Percentiles rank a stretch among this genome's conserved stretches.
Conservation (phyloP, 1,139 yeast species). For the Komagataea norvegica region DNA sequence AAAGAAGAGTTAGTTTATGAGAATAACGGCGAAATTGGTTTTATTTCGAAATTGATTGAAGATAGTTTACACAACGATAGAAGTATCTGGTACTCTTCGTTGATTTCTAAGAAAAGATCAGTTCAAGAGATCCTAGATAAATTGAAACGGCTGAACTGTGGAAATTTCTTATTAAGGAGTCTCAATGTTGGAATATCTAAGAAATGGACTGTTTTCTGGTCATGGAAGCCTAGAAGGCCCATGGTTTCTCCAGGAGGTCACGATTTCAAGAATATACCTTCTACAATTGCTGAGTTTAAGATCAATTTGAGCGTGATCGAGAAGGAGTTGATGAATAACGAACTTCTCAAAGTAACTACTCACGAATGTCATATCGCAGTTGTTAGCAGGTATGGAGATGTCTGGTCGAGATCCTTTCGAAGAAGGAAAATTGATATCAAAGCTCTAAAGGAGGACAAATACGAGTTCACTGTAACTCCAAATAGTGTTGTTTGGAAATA, state of each 20-base stretch:
- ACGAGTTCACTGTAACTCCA: conserved; percentile 13
- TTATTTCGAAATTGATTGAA: conserved; percentile 30
- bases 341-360: background rate
- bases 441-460: conserved; percentile 6
- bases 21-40: conserved; percentile 38
- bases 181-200: conserved; percentile 31
- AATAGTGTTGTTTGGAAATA: conserved; percentile 16
- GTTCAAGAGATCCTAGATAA: conserved; percentile 22
- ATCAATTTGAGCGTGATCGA: conserved; percentile 11
- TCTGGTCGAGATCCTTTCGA: conserved; percentile 33
- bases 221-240: conserved; percentile 23
- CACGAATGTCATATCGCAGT: background rate
- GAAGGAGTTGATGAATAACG: conserved; percentile 1
- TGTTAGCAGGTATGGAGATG: conserved; percentile 24
- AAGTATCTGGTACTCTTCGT: conserved; percentile 35
- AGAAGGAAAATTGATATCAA: conserved; percentile 18
- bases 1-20: conserved; percentile 33
- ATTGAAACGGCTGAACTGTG: conserved; percentile 19
- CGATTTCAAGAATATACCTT: conserved; percentile 5
- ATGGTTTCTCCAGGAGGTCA: conserved; percentile 7
- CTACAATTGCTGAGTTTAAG: conserved; percentile 16
- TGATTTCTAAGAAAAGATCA: conserved; percentile 35
- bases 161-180: conserved; percentile 31
- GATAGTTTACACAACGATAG: conserved; percentile 25
- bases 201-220: conserved; percentile 43